Conservation (phyloP, 495 filamentous ascomycete species). For the Terfezia boudieri region DNA sequence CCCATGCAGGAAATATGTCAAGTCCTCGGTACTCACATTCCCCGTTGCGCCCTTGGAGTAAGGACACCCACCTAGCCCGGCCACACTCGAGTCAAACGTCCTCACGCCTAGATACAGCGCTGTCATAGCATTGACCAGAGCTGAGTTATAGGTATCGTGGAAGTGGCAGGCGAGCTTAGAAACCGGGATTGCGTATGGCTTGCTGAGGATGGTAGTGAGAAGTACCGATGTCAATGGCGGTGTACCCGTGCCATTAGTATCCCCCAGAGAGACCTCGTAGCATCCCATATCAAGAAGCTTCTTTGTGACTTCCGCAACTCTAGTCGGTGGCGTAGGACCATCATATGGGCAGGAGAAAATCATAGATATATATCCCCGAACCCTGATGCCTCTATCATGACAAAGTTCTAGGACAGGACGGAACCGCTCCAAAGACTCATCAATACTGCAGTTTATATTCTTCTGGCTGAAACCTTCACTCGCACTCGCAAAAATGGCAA, state of each 20-base stretch:
- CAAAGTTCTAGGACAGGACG: constrained; percentile 50
- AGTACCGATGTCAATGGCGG: constrained; percentile 46
- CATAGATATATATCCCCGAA: constrained; percentile 87
- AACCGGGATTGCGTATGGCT: constrained; percentile 50
- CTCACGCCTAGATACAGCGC: constrained; percentile 72
- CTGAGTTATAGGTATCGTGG: constrained; percentile 92
- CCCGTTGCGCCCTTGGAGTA: constrained; percentile 86
- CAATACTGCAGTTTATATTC: constrained; percentile 80
- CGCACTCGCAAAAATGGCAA: constrained; percentile 81
- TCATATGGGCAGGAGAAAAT: constrained; percentile 90
- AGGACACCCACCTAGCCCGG: constrained; percentile 81
- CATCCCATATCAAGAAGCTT: constrained; percentile 81
- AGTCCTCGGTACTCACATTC: constrained; percentile 84
- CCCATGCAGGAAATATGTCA: constrained; percentile 73
- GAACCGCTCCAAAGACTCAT: constrained; percentile 56
- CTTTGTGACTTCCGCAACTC: constrained; percentile 65
- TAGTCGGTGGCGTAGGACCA: constrained; percentile 55
- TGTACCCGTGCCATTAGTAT: constrained; percentile 94
- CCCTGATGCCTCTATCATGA: constrained; percentile 45
- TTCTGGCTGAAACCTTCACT: constrained; percentile 77
- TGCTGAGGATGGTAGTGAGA: constrained; percentile 26
- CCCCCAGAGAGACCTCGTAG: constrained; percentile 80
- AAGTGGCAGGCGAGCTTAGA: constrained; percentile 83
- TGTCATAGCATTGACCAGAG: constrained; percentile 71
- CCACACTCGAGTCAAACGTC: constrained; percentile 75